Base-by-base conservation (phyloP, 208 protist genomes). In the Leptomonas seymouri region DNA sequence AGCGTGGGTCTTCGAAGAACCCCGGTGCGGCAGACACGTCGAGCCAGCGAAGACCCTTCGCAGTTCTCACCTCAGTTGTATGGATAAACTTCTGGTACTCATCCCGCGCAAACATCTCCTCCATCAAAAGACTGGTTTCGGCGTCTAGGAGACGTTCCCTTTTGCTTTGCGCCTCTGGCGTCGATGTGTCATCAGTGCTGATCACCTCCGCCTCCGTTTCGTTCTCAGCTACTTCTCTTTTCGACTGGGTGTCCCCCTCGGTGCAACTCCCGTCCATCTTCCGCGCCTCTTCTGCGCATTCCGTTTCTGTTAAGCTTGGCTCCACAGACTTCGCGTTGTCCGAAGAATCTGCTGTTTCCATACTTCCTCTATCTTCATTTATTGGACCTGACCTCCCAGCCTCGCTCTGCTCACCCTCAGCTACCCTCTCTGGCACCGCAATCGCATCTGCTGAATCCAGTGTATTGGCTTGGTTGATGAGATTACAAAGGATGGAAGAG, bases 31-130 rank as follows among this genome's bases (percentile, higher is more conserved):
- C 73, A 11, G 53, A 69, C 6, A 93, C 46, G 71, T 88, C 84
- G 20, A 82, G 54, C 87, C 87, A 93, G 16, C 70, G 71, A 15
- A 86, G 69, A 11, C 81, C 84, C 0, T 49, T 44, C 25, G 39
- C 23, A 44, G 81, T 82, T 18, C 71, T 80, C 18, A 90, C 81
- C 54, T 93, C 71, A 5, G 81, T 84, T 15, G 67, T 78, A 50
- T 74, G 63, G 25, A 87, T 57, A 27, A 76, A 80, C 25, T 73
- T 60, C 56, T 81, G 56, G 28, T 68, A 67, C 49, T 53, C 44
- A 25, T 77, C 60, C 49, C 44, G 46, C 12, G 76, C 66, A 14
- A 87, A 30, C 11, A 80, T 4, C 48, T 87, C 78, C 16, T 45
- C 48, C n/a, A 84, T 34, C n/a, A 56, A 64, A 20, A 84, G 42